A percentile compares a stretch with the other conserved stretches of the same genome.
These are phyloP conservation scores for Ensete glaucum DNA, from an alignment of 176 grass and related monocot genomes.

Conservation along the genomic window DNA sequence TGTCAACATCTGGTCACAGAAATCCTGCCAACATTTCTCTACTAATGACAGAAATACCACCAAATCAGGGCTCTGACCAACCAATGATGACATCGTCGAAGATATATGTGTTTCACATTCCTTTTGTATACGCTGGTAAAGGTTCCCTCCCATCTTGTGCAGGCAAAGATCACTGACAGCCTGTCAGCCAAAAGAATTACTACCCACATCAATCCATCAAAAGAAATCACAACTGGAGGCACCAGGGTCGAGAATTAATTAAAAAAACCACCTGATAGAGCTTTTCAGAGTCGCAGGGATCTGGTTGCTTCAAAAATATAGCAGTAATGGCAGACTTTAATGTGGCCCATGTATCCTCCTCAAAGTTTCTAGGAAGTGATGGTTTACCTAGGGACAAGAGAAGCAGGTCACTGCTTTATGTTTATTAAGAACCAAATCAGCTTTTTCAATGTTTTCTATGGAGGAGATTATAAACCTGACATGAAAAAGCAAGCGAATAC, in stretches of 20 bases:
- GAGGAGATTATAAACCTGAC: too few relatives aligned
- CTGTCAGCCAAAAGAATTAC: slow-evolving; percentile 31
- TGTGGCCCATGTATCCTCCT: slow-evolving; percentile 88
- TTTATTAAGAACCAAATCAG: neutral
- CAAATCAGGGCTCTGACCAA: slow-evolving; percentile 93
- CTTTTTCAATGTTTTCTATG: neutral
- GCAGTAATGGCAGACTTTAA: slow-evolving; percentile 88
- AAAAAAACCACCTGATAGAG: slow-evolving; percentile 76
- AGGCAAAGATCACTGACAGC: slow-evolving; percentile 88
- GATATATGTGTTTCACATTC: slow-evolving; percentile 95
- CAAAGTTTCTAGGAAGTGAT: slow-evolving; percentile 76
- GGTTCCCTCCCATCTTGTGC: slow-evolving; percentile 80
- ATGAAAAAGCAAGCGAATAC: too few relatives aligned
- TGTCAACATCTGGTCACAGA: slow-evolving; percentile 98
- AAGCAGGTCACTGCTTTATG: neutral
- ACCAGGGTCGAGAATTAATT: neutral
- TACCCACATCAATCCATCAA: neutral
- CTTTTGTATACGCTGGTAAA: slow-evolving; percentile 78
- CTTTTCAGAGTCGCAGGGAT: slow-evolving; percentile 81
- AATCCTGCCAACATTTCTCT: slow-evolving; percentile 98
- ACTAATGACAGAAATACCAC: slow-evolving; percentile 85
- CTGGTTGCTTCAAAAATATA: slow-evolving; percentile 90
- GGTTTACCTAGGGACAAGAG: slow-evolving; percentile 59
- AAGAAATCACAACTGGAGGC: neutral
- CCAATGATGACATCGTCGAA: slow-evolving; percentile 62